Base-by-base conservation (phyloP, 2,329 filamentous ascomycete species). In the Fonsecaea pugnacius region DNA sequence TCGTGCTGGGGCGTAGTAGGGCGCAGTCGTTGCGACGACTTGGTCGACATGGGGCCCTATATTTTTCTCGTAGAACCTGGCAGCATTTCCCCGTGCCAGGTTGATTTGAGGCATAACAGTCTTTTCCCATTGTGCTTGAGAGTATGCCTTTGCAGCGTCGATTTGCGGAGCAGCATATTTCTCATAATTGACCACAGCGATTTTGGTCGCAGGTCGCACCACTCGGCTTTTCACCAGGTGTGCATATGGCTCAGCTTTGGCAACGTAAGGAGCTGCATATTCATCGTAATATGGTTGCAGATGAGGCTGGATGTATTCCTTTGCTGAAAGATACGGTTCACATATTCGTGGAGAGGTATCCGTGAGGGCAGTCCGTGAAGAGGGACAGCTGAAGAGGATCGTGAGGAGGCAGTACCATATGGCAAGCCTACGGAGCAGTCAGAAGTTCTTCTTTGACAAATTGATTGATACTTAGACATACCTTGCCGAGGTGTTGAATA, bases 371-470 rank as follows among this genome's bases (percentile, higher is more conserved):
- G 88, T 84, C 65, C 89, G 78, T 8, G 85, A 86, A 2, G 87
- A 81, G 12, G 94, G 94, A 76, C 94, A 99, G 66, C 89, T 87
- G 75, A 99, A 90, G 64, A 94, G 78, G 61, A 95, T 80, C 27
- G 90, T 95, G 66, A 92, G 77, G 69, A 98, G 87, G 38, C 88
- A 84, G 75, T 95, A 96, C 94, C 94, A 99, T 21, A 91, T 89
- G 63, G 89, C 77, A 51, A 97, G 77, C 73, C 94, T 94, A 67
- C 54, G 60, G 53, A 5, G 10, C 4, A 27, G 60, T 67, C 40
- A 68, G 61, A 57, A 33, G 24, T 54, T 6, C 4, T 30, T 16
- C 24, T 21, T 46, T 14, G 8, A 56, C 40, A 43, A 36, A 35
- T 12, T 14, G 16, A 3, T 9, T 24, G 12, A 12, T n/a, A 24